These are phyloP conservation scores for Cyclotella kingstonii DNA, from an alignment of 108 stramenopile genomes.

Conservation along the genomic window DNA sequence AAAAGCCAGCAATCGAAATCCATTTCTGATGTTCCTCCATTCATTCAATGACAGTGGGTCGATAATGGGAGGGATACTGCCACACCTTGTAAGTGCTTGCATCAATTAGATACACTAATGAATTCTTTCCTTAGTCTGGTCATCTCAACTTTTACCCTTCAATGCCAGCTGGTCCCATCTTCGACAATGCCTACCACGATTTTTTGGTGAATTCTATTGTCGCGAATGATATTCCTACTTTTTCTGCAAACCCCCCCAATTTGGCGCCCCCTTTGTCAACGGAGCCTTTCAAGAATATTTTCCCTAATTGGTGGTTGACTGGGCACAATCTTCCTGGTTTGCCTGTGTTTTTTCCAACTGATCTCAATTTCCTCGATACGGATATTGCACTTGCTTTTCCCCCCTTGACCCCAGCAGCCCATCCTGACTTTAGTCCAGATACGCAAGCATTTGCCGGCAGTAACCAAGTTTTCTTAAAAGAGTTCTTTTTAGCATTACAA, in stretches of 20 bases:
- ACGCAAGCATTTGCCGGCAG: background rate
- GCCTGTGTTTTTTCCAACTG: no score
- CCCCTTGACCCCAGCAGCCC: background rate
- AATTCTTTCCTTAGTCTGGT: no score
- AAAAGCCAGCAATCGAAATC: background rate
- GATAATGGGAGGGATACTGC: slow-evolving; percentile 6
- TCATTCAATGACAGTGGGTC: background rate
- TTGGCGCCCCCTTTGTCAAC: no score
- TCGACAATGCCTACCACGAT: slow-evolving; percentile 5
- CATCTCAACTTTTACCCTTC: background rate
- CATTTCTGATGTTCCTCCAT: background rate
- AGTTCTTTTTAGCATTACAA: slow-evolving; percentile 11
- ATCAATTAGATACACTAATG: no score
- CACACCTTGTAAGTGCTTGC: slow-evolving; percentile 12
- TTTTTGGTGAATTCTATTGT: background rate
- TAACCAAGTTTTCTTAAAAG: background rate
- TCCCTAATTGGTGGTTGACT: slow-evolving; percentile 4
- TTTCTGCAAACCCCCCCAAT: background rate
- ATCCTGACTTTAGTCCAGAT: slow-evolving; percentile 10
- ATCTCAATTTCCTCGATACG: slow-evolving; percentile 15
- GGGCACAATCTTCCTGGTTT: background rate
- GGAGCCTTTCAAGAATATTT: slow-evolving; percentile 1
- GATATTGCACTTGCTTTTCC: slow-evolving; percentile 15
- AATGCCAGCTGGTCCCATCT: slow-evolving; percentile 3
- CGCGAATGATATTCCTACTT: background rate